phyloP scores from a whole-genome alignment of 1,284 basidiomycete genomes.

The Boletellus sp. region DNA sequence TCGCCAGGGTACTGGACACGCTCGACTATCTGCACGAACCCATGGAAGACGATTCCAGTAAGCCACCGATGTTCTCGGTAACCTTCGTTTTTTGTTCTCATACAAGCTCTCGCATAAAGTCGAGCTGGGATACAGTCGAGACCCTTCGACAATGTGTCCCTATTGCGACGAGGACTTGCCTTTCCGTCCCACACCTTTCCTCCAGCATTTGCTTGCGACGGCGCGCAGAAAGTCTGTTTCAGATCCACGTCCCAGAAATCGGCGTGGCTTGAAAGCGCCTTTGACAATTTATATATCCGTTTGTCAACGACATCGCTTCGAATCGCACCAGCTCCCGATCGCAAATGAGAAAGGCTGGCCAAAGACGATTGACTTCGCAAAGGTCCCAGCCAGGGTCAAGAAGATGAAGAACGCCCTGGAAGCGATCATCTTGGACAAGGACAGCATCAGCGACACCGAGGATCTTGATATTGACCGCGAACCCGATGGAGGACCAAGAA shows the following conservation, averaged over 20 bases:
- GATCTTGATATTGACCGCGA: slow-evolving; percentile 15
- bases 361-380: slow-evolving; percentile 59
- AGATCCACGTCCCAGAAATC: slow-evolving; percentile 67
- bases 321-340: slow-evolving; percentile 64
- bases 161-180: slow-evolving; percentile 75
- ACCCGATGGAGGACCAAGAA: slow-evolving; percentile 36
- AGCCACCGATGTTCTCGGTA: slow-evolving; percentile 12
- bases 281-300: slow-evolving; percentile 58
- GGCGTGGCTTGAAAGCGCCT: slow-evolving; percentile 62
- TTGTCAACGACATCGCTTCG: slow-evolving; percentile 76
- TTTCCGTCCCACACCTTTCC: slow-evolving; percentile 52
- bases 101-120: slow-evolving; percentile 9
- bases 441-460: slow-evolving; percentile 29
- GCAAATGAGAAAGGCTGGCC: slow-evolving; percentile 73
- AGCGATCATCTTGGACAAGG: slow-evolving; percentile 48
- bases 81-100: slow-evolving; percentile 6
- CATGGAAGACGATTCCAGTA: slow-evolving; percentile 28
- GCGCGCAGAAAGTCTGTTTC: slow-evolving; percentile 49
- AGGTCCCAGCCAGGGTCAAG: slow-evolving; percentile 50
- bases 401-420: slow-evolving; percentile 45
- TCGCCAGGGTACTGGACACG: slow-evolving; percentile 12
- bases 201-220: slow-evolving; percentile 51
- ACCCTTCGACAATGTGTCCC: slow-evolving; percentile 68
- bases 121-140: slow-evolving; percentile 36
- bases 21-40: slow-evolving; percentile 19